Conservation (phyloP, 2,329 filamentous ascomycete species). For the Botrytis hyacinthi region DNA sequence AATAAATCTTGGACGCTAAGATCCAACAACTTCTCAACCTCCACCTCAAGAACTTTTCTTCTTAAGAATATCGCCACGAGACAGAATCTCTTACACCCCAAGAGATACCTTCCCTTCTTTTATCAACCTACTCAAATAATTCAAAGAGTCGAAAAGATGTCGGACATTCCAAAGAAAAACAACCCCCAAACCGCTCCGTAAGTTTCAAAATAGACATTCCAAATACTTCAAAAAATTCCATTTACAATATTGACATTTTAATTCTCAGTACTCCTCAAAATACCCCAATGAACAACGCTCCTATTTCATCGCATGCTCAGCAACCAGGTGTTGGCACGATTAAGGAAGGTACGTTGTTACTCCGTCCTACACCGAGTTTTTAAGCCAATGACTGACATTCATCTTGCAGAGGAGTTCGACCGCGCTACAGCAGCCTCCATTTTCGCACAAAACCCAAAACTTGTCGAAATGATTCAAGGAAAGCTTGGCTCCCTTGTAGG, state of each 20-base stretch:
- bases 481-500: conserved; percentile 92
- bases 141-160: conserved; percentile 47
- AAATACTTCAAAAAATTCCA: conserved; percentile 8
- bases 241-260: conserved; percentile 3
- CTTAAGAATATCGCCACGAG: conserved; percentile 18
- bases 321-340: conserved; percentile 93
- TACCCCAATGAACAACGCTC: conserved; percentile 91
- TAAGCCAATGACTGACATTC: conserved; percentile 27
- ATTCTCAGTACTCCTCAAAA: conserved; percentile 88
- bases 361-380: conserved; percentile 36
- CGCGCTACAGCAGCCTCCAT: conserved; percentile 83
- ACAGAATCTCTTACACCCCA: conserved; percentile 18
- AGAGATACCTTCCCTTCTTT: conserved; percentile 8
- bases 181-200: conserved; percentile 60
- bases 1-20: conserved; percentile 22
- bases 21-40: conserved; percentile 23
- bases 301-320: conserved; percentile 95
- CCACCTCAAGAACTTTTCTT: conserved; percentile 22
- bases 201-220: conserved; percentile 40
- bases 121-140: conserved; percentile 4
- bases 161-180: conserved; percentile 63
- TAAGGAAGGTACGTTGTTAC: conserved; percentile 76
- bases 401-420: conserved; percentile 76
- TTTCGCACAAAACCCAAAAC: conserved; percentile 91
- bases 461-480: conserved; percentile 97